Evolutionary conservation across 495 filamentous ascomycete species (phyloP).

Genomic region (Cenococcum geophilum): DNA sequence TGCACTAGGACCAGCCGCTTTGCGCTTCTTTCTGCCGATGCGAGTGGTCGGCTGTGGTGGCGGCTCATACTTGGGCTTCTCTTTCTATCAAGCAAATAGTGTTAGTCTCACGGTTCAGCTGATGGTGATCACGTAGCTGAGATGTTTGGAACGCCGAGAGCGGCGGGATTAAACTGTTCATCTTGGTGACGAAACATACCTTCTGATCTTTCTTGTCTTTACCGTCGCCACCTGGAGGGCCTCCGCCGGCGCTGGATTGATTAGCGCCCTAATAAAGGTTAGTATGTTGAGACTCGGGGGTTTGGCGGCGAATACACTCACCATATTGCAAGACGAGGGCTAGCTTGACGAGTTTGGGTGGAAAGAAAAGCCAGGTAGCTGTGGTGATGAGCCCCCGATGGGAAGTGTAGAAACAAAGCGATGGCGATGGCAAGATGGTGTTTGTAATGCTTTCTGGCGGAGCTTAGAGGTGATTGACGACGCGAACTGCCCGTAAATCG

Average conservation of each 20-base stretch:
- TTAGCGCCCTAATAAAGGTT: constrained; percentile 60
- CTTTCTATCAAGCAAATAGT: constrained; percentile 59
- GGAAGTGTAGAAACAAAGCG: not conserved
- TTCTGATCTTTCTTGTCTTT: constrained; percentile 92
- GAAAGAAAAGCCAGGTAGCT: not conserved
- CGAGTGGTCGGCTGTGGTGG: constrained; percentile 94
- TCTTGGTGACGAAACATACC: constrained; percentile 48
- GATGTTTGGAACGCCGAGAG: constrained; percentile 4
- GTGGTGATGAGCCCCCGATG: not conserved
- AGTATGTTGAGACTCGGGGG: constrained; percentile 21
- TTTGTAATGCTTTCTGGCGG: not conserved
- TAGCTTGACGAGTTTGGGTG: not conserved
- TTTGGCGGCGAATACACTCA: constrained; percentile 18
- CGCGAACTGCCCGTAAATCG: not conserved
- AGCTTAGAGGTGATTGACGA: not conserved
- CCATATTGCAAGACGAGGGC: constrained; percentile 15
- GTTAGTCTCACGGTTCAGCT: constrained; percentile 19
- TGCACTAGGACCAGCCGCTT: constrained; percentile 82
- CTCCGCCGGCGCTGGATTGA: constrained; percentile 77
- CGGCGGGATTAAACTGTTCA: constrained; percentile 2
- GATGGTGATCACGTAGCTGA: not conserved
- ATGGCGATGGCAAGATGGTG: not conserved
- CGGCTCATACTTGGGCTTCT: constrained; percentile 99
- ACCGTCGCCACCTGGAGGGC: constrained; percentile 61
- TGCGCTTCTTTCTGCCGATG: constrained; percentile 97